Evolutionary conservation across 2,329 filamentous ascomycete species (phyloP), one percentile per base, ranked within the genome.

Genomic region (Phialophora tarda): DNA sequence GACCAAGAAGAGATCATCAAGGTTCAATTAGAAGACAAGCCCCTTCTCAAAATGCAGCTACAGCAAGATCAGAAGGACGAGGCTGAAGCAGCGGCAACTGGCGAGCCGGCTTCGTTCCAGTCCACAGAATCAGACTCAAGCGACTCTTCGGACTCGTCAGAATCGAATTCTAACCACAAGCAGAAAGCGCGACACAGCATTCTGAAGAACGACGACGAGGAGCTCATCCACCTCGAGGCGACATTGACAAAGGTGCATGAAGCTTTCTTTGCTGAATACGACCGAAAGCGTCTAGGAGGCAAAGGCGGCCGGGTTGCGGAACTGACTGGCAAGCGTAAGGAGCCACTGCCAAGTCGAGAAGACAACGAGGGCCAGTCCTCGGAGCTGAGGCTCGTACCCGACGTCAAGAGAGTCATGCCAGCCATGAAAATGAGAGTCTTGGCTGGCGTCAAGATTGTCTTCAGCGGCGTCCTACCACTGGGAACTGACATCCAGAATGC

Each of bases 41-140:
- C 95, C 0, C 80, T 99, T 30, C 81, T 96, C n/a, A 92, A 95
- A 75, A 90, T 96, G 80, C 95, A 99, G 77, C 91, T 97, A 74
- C 85, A 93, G 76, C 84, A 97, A 24, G 95, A 99, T 74, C 91
- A 92, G 72, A 91, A 93, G 73, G 91, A 93, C 71, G 88, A 92
- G 48, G 84, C 85, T 44, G 85, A 82, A 62, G 86, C 71, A 28
- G 71, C 66, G 21, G 62, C 63, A 30, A 80, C 83, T 63, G 77
- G 78, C 14, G 77, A 80, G 48, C 68, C 75, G 4, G 63, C 74
- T 77, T 10, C 73, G 75, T 56, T 77, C 75, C 68, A 71, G 48
- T 64, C 69, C 3, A 70, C 30, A 82, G 83, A 64, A 78, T 81
- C 59, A 82, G 84, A 69, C 64, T 70, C 74, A 55, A 68, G 69